Evolutionary conservation across 2,329 filamentous ascomycete species (phyloP).

Genomic region (Ceratocystis diversiconidia): DNA sequence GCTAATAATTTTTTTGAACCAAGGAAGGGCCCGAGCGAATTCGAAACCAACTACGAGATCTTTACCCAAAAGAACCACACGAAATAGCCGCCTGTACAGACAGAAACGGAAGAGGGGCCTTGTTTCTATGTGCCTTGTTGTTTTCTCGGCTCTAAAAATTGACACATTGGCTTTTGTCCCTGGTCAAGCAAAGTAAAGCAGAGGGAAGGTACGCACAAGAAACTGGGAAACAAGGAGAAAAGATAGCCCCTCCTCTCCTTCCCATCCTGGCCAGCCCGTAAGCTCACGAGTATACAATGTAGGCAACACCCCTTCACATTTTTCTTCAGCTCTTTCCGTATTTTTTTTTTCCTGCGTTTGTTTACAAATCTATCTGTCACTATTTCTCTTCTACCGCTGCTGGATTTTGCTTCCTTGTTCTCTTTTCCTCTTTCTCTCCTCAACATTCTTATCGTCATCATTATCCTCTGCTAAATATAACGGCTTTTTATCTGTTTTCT

Average conservation of each 20-base stretch:
- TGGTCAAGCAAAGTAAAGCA: not conserved
- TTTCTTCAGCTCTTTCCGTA: not conserved
- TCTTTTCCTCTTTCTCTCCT: not conserved
- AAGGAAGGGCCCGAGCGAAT: constrained; percentile 6
- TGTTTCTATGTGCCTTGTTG: not conserved
- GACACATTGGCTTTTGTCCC: constrained; percentile 1
- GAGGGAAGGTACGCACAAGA: too few species aligned
- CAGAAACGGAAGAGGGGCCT: not conserved
- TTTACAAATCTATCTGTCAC: not conserved
- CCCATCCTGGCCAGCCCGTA: not conserved
- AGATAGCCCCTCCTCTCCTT: constrained; percentile 3
- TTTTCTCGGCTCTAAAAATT: not conserved
- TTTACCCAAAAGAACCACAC: not conserved
- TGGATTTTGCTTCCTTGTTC: not conserved
- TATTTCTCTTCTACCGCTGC: not conserved
- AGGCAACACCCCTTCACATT: not conserved
- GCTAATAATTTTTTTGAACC: not conserved
- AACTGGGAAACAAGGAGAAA: not conserved
- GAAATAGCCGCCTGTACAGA: not conserved
- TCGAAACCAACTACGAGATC: constrained; percentile 8
- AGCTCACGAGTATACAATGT: not conserved
- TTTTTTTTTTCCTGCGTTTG: not conserved
- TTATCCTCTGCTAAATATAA: not conserved
- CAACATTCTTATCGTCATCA: not conserved
- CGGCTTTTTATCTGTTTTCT: not conserved